Percentiles rank a stretch among this genome's conserved stretches.
These are phyloP conservation scores for Lonicera japonica DNA, from an alignment of 129 eudicot species.

Conservation along the genomic window DNA sequence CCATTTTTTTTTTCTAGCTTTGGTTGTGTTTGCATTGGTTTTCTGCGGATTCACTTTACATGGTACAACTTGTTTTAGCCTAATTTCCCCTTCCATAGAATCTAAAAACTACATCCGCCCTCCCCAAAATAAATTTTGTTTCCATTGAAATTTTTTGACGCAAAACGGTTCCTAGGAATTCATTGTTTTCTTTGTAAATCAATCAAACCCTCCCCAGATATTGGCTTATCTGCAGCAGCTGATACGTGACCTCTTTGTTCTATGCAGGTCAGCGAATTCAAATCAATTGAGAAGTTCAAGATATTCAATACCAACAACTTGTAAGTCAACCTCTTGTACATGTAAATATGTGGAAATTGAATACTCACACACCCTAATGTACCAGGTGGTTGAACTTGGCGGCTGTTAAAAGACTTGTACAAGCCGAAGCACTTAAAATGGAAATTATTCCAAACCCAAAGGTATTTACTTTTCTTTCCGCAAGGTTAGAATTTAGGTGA, in stretches of 20 bases:
- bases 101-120: too few species aligned
- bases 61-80: too few species aligned
- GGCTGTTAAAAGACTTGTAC: constrained; percentile 83
- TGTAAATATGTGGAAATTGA: not conserved
- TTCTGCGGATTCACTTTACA: too few species aligned
- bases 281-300: constrained; percentile 95
- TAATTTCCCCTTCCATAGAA: too few species aligned
- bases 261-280: constrained; percentile 85
- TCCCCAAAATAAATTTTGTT: too few species aligned
- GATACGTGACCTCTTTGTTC: not conserved
- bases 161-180: too few species aligned
- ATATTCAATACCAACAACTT: constrained; percentile 93
- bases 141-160: too few species aligned
- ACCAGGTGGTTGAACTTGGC: constrained; percentile 87
- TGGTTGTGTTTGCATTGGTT: too few species aligned
- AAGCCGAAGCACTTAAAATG: constrained; percentile 88
- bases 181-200: too few species aligned
- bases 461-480: constrained; percentile 26
- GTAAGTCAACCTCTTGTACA: constrained; percentile 33
- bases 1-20: too few species aligned
- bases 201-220: too few species aligned
- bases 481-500: not conserved
- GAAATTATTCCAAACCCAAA: constrained; percentile 98
- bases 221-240: too few species aligned
- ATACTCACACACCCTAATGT: not conserved